Base-by-base conservation (phyloP, 306 rosid genomes). In the Datisca glomerata region DNA sequence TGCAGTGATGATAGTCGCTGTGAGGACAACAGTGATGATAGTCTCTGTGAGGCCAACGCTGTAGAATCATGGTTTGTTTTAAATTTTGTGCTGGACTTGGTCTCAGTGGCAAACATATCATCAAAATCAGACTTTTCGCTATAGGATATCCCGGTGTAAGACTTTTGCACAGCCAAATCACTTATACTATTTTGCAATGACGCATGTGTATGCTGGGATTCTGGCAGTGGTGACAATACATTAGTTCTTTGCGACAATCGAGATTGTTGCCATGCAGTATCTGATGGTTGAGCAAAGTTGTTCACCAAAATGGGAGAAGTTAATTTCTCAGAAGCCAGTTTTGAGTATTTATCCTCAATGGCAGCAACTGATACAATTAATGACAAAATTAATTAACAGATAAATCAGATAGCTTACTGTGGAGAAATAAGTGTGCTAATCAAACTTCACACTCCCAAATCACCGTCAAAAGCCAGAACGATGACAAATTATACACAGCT, bases 61-160 rank as follows among this genome's bases (percentile, higher is more conserved):
- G n/a, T n/a, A n/a, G n/a, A n/a, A 60, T 59, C 54, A 13, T 39
- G 38, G 40, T 56, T 60, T 9, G 45, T 32, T n/a, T 49, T 60
- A 7, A 55, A 43, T 53, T 66, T 44, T 49, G 54, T 38, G 12
- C 46, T 22, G 32, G 72, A 55, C 57, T 64, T 63, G 21, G n/a
- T 60, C 50, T 69, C 82, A 33, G 58, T 56, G 43, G 10, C 73
- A 51, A 18, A 33, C 60, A 7, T 42, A 59, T 67, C 71, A 40
- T 66, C 29, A 7, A 50, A 42, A 53, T 65, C 69, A 31, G 72
- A 40, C 44, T 64, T 64, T 56, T 22, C 47, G n/a, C n/a, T n/a
- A n/a, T n/a, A n/a, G n/a, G n/a, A n/a, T n/a, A n/a, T n/a, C n/a
- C n/a, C n/a, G n/a, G n/a, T n/a, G n/a, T n/a, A n/a, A n/a, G n/a